Evolutionary conservation across 495 filamentous ascomycete genomes (phyloP), one percentile per base, ranked within the genome.

Genomic region (Neurospora sp.): DNA sequence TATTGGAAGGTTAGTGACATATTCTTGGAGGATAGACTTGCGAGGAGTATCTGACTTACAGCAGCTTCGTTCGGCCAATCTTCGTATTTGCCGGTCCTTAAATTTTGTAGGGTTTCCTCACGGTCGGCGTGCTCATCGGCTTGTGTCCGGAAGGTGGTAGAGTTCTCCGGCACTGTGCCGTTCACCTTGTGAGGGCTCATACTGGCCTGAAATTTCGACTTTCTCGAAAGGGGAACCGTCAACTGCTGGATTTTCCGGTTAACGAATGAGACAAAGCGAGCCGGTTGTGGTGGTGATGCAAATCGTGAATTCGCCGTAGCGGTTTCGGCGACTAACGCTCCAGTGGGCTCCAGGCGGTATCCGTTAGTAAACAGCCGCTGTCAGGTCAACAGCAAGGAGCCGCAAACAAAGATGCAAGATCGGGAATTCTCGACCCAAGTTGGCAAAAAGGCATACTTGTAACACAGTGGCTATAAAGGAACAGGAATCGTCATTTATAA

Each of bases 61-160:
- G 82, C 83, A 14, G 83, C 82, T 71, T 83, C 81, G 68, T 85
- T 85, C 6, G 83, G 83, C 83, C 83, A 85, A 5, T 81, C 79
- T 12, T 77, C 68, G 20, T 75, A 79, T 9, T 68, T 59, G 5
- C 37, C 74, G 1, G n/a, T 18, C 8, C 65, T 7, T 5, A 76
- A 47, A 47, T 73, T 74, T 0, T 45, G 22, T 3, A 77, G 20
- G 1, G 68, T 18, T 39, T 61, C 44, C 8, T 75, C 42, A 42
- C 70, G 20, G 37, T 77, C 75, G 27, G 6, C 31, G 10, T 71
- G 38, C 47, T 76, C 74, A 18, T 77, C 72, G n/a, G 42, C 70
- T 5, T 27, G 68, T 7, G 22, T 39, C 14, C 76, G 75, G 10
- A 37, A 65, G 5, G 53, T 65, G 27, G 53, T 35, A 1, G 53